These are phyloP conservation scores for Fusarium ambrosium DNA, from an alignment of 2,329 filamentous ascomycete genomes.

Conservation along the genomic window DNA sequence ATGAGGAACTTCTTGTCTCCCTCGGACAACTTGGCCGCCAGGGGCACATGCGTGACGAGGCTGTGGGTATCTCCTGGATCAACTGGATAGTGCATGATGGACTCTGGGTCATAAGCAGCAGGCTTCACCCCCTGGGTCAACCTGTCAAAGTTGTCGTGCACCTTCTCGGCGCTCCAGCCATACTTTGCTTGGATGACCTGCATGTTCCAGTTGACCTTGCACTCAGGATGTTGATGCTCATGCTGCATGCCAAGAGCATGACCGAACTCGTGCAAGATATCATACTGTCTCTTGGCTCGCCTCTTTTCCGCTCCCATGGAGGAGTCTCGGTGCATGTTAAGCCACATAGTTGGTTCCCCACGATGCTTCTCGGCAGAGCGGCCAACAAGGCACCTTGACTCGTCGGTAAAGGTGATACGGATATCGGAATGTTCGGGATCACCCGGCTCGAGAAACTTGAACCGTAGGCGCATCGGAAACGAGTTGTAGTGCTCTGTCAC, in stretches of 20 bases:
- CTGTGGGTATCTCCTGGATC: neutral
- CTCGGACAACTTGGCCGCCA: neutral
- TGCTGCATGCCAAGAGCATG: constrained; percentile 22
- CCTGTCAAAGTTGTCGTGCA: neutral
- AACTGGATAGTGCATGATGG: neutral
- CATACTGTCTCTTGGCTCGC: neutral
- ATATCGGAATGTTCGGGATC: constrained; percentile 21
- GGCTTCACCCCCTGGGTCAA: neutral
- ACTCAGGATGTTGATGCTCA: constrained; percentile 14
- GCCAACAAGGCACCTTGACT: constrained; percentile 7
- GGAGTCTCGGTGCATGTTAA: neutral
- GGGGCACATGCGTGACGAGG: neutral
- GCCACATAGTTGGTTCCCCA: constrained; percentile 9
- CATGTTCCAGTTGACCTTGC: neutral
- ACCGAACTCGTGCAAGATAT: constrained; percentile 24
- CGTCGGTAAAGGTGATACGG: constrained; percentile 3
- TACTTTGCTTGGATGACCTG: neutral
- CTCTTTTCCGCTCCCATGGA: neutral
- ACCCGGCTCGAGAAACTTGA: neutral
- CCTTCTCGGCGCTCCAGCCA: constrained; percentile 2
- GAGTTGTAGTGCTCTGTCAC: neutral
- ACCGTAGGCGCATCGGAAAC: neutral
- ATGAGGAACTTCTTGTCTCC: neutral
- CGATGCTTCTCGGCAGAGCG: neutral
- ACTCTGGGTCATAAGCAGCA: neutral